These are phyloP conservation scores for Acorus gramineus DNA, from an alignment of 106 monocot species.

Conservation along the genomic window DNA sequence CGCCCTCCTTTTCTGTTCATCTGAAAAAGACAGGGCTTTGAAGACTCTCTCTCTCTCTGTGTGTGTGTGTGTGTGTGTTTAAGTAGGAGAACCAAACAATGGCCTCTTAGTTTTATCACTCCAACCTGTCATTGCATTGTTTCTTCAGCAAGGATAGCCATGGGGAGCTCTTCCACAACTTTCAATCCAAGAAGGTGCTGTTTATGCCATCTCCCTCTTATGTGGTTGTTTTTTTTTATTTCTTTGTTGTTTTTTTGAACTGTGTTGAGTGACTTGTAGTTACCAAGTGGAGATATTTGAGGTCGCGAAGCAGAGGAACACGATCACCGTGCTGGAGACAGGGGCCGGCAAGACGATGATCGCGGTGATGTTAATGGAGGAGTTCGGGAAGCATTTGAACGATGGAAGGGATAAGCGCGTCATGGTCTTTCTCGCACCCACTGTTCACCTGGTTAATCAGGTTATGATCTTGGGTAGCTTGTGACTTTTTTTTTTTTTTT, in stretches of 20 bases:
- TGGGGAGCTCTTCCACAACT: too few relatives aligned
- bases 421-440: slow-evolving; percentile 73
- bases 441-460: slow-evolving; percentile 79
- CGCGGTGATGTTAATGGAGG: slow-evolving; percentile 53
- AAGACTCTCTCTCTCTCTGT: too few relatives aligned
- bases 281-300: slow-evolving; percentile 40
- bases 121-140: too few relatives aligned
- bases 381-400: slow-evolving; percentile 28
- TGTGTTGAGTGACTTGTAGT: slow-evolving; percentile 9
- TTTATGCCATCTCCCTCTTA: too few relatives aligned
- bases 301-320: slow-evolving; percentile 52
- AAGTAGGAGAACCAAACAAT: too few relatives aligned
- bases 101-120: too few relatives aligned
- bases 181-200: slow-evolving; percentile 21
- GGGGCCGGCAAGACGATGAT: slow-evolving; percentile 71
- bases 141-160: too few relatives aligned
- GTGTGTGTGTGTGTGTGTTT: too few relatives aligned
- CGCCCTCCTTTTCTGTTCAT: too few relatives aligned
- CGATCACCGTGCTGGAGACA: slow-evolving; percentile 69
- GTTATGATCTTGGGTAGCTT: slow-evolving; percentile 12
- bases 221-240: not conserved
- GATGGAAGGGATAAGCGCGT: slow-evolving; percentile 12
- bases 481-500: not conserved
- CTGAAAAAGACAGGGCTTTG: too few relatives aligned
- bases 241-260: too few relatives aligned